phyloP scores from a whole-genome alignment of 2,329 filamentous ascomycete species.

The Grosmannia clavigera region DNA sequence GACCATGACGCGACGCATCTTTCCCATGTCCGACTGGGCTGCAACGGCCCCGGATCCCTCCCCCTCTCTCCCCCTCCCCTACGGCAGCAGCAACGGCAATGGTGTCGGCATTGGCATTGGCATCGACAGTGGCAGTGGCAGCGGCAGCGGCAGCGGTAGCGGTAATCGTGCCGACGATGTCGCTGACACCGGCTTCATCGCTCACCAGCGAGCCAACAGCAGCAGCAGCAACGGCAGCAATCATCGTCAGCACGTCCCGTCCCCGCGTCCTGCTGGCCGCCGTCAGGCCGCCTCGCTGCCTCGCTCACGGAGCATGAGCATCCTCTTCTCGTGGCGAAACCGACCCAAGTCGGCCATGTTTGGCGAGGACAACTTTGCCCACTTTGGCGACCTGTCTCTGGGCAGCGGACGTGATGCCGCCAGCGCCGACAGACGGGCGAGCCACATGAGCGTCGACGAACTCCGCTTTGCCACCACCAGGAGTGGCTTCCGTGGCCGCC shows the following conservation, averaged over 20 bases:
- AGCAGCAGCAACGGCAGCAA: neutral
- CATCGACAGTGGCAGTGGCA: neutral
- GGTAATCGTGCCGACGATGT: neutral
- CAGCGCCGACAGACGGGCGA: neutral
- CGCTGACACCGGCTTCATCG: neutral
- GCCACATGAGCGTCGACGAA: slow-evolving; percentile 2
- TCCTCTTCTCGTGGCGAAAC: slow-evolving; percentile 34
- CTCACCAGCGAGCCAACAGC: neutral
- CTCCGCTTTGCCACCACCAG: neutral
- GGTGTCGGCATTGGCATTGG: neutral
- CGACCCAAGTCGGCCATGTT: slow-evolving; percentile 32
- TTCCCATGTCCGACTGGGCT: slow-evolving; percentile 29
- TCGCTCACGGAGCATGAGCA: slow-evolving; percentile 35
- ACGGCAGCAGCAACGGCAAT: neutral
- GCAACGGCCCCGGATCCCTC: slow-evolving; percentile 23
- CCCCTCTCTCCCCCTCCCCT: neutral
- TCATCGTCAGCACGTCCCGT: neutral
- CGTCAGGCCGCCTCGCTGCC: slow-evolving; percentile 10
- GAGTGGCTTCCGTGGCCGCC: neutral
- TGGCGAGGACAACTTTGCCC: slow-evolving; percentile 18
- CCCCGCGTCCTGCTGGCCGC: neutral
- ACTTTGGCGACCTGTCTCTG: slow-evolving; percentile 15
- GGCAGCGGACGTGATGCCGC: neutral
- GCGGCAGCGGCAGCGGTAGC: neutral
- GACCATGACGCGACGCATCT: slow-evolving; percentile 22